These are phyloP conservation scores for Nasturtium officinale DNA, from an alignment of 345 rosid species.

Conservation along the genomic window DNA sequence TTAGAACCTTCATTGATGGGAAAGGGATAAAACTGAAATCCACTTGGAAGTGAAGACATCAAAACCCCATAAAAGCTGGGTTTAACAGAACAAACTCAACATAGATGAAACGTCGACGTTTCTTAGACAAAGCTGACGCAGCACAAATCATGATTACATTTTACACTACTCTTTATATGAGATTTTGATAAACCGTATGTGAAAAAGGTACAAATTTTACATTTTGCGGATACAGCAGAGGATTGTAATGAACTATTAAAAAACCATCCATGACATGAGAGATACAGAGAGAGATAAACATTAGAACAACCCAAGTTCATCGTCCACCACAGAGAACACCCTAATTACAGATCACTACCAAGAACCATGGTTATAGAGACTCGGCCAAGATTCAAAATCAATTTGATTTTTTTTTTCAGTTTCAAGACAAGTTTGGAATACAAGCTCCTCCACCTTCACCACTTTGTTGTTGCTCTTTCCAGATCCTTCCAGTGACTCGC, in stretches of 20 bases:
- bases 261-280: constrained; percentile 30
- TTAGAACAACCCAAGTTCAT: constrained; percentile 28
- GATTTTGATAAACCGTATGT: neutral
- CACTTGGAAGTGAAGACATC: neutral
- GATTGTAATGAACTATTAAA: constrained; percentile 13
- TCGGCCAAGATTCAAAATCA: constrained; percentile 24
- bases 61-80: constrained; percentile 28
- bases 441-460: constrained; percentile 84
- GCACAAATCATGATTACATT: neutral
- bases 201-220: constrained; percentile 31
- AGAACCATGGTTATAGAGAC: constrained; percentile 32
- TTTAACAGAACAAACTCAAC: constrained; percentile 27
- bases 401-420: neutral
- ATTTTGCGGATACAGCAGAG: constrained; percentile 25
- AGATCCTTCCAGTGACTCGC: constrained; percentile 85
- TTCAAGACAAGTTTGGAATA: constrained; percentile 77
- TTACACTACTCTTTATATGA: neutral
- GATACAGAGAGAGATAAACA: neutral
- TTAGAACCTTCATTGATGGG: constrained; percentile 51
- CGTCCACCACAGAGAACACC: constrained; percentile 13
- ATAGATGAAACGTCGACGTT: neutral
- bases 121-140: neutral
- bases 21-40: constrained; percentile 8
- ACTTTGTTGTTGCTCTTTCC: constrained; percentile 92
- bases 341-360: constrained; percentile 37